Evolutionary conservation across 345 rosid species (phyloP).

Genomic region (Salix arbutifolia): DNA sequence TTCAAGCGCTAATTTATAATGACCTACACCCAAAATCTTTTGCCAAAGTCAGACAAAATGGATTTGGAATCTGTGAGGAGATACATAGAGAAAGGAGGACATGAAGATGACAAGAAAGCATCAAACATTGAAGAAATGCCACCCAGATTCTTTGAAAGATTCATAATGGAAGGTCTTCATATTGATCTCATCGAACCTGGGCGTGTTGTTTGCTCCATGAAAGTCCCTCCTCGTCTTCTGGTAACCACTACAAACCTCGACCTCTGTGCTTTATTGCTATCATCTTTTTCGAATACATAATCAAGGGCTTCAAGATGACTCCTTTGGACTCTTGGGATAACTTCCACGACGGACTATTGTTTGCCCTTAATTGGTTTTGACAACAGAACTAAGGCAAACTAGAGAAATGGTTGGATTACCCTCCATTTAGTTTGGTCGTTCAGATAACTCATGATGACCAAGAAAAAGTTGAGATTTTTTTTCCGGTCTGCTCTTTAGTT

Average conservation of each 20-base stretch:
- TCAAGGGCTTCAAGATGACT: background rate
- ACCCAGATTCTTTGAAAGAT: slow-evolving; percentile 49
- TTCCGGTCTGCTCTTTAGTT: too few species aligned
- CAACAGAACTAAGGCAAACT: too few species aligned
- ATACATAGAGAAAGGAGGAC: slow-evolving; percentile 52
- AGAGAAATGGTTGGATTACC: too few species aligned
- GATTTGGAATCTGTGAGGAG: slow-evolving; percentile 52
- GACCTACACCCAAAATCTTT: too few species aligned
- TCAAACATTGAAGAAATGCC: slow-evolving; percentile 40
- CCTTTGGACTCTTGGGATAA: background rate
- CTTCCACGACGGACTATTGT: too few species aligned
- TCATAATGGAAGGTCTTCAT: slow-evolving; percentile 55
- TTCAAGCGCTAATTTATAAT: too few species aligned
- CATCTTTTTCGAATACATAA: background rate
- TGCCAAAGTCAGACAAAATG: slow-evolving; percentile 1
- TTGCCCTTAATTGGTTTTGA: too few species aligned
- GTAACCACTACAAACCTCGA: slow-evolving; percentile 21
- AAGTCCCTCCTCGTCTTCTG: slow-evolving; percentile 70
- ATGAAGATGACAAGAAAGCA: slow-evolving; percentile 16
- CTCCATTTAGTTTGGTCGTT: too few species aligned
- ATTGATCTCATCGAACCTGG: slow-evolving; percentile 66
- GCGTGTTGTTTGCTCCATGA: slow-evolving; percentile 73
- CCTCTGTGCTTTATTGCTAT: background rate
- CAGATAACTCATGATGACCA: too few species aligned
- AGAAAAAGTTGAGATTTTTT: too few species aligned